Base-by-base conservation (phyloP, 805 yeast species). In the Saccharomycopsis schoenii region DNA sequence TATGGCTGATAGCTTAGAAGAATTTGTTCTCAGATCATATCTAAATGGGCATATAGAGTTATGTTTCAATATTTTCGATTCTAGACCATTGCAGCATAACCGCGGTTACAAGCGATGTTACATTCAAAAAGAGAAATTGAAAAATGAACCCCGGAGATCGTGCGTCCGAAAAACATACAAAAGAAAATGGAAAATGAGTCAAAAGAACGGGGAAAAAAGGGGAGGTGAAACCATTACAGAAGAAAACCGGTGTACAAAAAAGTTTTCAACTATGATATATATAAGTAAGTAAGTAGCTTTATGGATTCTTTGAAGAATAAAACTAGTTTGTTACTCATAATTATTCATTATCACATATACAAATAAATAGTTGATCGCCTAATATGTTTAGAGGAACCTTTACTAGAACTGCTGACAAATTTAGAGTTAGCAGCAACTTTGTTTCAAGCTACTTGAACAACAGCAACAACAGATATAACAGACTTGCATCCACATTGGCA, bases 401-500 rank as follows among this genome's bases (percentile, higher is more conserved):
- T 12, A 47, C 14, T 6, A 47, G 52, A 47, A 25, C 34, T 10
- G 29, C 6, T 10, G 52, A 34, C 1, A 47, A 19, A 8, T 47
- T 24, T 34, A 21, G 12, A 12, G 11, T 2, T 12, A 24, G 21
- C n/a, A 47, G 14, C 6, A 11, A 4, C 9, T 5, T 47, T 24
- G 4, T 43, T 43, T 19, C 51, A 17, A 12, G n/a, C 21, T 24
- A 11, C 15, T 47, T 24, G 4, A 47, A 34, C 21, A 47, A 2
- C 24, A 21, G 12, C n/a, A 25, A 25, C 3, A 10, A 47, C 34
- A 5, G 11, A 47, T 19, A 47, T 24, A 4, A 15, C 9, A 56
- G 50, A 19, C 72, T 75, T 19, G 82, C 84, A 58, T 83, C 89
- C 34, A 90, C 97, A 0, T 77, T 92, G 68, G 87, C 96, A 0